Evolutionary conservation across 345 rosid genomes (phyloP), one percentile per base, ranked within the genome.

Genomic region (Carallia brachiata): DNA sequence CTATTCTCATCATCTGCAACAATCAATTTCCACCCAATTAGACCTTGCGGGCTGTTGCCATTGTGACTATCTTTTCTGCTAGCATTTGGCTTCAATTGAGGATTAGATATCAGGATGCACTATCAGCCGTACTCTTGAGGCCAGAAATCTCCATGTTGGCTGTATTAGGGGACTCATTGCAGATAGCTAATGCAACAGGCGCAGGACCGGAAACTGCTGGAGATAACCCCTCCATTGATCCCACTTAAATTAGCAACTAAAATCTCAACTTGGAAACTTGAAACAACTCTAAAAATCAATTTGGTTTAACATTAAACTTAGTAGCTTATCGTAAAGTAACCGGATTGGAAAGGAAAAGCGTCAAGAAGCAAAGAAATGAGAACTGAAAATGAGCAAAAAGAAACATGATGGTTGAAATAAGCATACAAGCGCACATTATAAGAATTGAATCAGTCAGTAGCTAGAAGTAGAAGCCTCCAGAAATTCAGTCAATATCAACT

Each of bases 211-310:
- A 69, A 28, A 84, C 74, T 0, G 81, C 77, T 5, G 83, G 70
- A 73, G 89, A 80, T 52, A 74, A 73, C 40, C 84, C 86, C 78
- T 88, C 92, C 88, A 84, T 83, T 39, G 69, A 47, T 62, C 66
- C 52, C 28, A 54, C 32, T 77, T 64, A 15, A 61, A 60, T 74
- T 66, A 27, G 31, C 37, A 59, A 16, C 65, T 27, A 17, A 2
- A 48, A 55, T 53, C 40, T 36, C 23, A 28, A 65, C 7, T 56
- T 16, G 47, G 13, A 53, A n/a, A 6, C 12, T 57, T 40, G 30
- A 48, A 74, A 69, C 59, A 65, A 23, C 36, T 31, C 40, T 28
- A 52, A 60, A 56, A 64, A n/a, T 28, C 52, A 63, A 9, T 63
- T 59, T 18, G 52, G 40, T 37, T 37, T 6, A 37, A 67, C 69